These are phyloP conservation scores for Termitomyces sp. DNA, from an alignment of 768 basidiomycete species.

Conservation along the genomic window DNA sequence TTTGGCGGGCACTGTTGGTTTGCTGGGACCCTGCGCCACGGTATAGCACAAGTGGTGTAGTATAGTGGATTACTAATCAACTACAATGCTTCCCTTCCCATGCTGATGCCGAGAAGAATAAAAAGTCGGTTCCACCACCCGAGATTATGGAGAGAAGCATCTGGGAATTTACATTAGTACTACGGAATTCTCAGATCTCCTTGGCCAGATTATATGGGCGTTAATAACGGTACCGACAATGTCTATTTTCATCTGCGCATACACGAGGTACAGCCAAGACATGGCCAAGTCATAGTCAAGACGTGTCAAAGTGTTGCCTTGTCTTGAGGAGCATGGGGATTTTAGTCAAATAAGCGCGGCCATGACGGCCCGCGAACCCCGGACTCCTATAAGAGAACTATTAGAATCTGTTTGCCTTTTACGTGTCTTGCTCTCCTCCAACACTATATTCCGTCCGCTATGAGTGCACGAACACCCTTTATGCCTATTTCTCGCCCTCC, in stretches of 20 bases:
- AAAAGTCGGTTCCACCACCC: neutral
- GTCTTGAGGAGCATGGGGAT: neutral
- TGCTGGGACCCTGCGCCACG: neutral
- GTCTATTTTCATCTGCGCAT: neutral
- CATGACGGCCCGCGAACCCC: neutral
- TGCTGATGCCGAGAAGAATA: neutral
- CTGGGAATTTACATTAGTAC: neutral
- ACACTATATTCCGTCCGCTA: neutral
- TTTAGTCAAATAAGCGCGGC: neutral
- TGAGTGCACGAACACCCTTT: conserved; percentile 18
- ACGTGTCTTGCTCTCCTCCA: conserved; percentile 3
- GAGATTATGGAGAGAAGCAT: neutral
- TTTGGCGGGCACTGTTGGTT: neutral
- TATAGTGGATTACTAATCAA: neutral
- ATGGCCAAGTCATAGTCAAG: neutral
- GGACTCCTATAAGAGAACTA: neutral
- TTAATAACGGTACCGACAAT: neutral
- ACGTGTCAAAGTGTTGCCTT: neutral
- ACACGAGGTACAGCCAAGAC: neutral
- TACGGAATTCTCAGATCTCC: neutral
- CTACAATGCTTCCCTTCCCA: neutral
- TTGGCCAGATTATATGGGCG: neutral
- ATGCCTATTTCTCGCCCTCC: conserved; percentile 5
- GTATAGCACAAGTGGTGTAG: no score
- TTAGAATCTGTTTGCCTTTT: neutral